Evolutionary conservation across 257 asterid species (phyloP), one percentile per base, ranked within the genome.

Genomic region (Scutellaria barbata): DNA sequence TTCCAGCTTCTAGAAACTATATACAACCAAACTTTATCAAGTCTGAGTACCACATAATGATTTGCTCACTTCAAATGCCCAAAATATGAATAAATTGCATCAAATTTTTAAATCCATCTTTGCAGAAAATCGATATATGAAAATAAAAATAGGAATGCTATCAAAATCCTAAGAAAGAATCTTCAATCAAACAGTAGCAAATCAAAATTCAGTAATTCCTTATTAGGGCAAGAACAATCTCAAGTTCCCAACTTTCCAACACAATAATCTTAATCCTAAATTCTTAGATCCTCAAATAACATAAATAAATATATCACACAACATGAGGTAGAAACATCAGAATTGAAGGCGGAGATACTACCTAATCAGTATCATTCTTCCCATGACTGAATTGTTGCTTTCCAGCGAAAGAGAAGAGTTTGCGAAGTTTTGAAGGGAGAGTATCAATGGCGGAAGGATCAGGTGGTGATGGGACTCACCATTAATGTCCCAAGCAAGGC

Each of bases 381-480:
- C 33, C 75, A 46, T 43, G 65, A 33, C 54, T 70, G 58, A 6
- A 22, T 12, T 82, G 55, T 59, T 75, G 72, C 60, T 66, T 83
- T 48, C 20, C 64, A 63, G 88, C 41, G 9, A 91, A 63, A 54
- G 91, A 83, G 88, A 90, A 82, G 80, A 94, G 33, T 73, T 80
- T 78, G 60, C 94, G 94, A 61, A 91, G 97, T 67, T 94, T 91
- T 8, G 95, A 79, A 5, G 98, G 97, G 48, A 93, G 59, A 14
- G 84, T 86, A 51, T 93, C 96, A 17, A 89, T 18, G 78, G 89
- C 77, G 72, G 95, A 81, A 48, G 82, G 62, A 6, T 66, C 76
- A 3, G 97, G 98, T 14, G 98, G 95, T 0, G 96, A 96, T n/a
- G 98, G 96, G 13, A 89, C n/a, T n/a, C n/a, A n/a, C n/a, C n/a